Evolutionary conservation across 345 rosid species (phyloP).

Genomic region (Hypericum perforatum): DNA sequence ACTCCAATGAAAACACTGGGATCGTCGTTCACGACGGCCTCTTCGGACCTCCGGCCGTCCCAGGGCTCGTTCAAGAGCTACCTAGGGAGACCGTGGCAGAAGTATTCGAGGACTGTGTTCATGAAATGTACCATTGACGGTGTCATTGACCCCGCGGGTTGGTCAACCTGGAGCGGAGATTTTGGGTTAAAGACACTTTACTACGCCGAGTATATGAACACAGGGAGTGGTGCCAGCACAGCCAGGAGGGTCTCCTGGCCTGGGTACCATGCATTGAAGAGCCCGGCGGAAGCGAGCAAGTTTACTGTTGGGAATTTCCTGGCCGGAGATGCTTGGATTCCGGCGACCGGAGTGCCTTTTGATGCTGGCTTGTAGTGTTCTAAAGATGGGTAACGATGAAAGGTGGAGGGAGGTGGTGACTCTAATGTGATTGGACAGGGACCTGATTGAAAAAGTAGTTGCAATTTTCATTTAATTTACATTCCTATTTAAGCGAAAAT

Average conservation of each 20-base stretch:
- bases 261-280: background rate
- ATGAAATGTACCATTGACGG: background rate
- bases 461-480: too few relatives aligned
- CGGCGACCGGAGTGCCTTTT: too few relatives aligned
- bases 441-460: too few relatives aligned
- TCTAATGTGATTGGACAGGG: too few relatives aligned
- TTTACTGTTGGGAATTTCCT: too few relatives aligned
- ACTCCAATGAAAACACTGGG: background rate
- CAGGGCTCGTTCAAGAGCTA: background rate
- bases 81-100: background rate
- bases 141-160: background rate
- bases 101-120: background rate
- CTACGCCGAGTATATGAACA: background rate
- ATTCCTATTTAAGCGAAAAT: too few relatives aligned
- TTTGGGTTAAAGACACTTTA: background rate
- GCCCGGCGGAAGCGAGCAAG: too few relatives aligned
- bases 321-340: too few relatives aligned
- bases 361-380: too few relatives aligned
- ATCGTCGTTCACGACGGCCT: background rate
- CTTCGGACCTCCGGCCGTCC: background rate
- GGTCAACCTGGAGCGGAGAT: background rate
- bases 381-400: too few relatives aligned
- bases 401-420: too few relatives aligned
- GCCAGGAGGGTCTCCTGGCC: background rate
- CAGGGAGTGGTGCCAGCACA: background rate